phyloP scores from a whole-genome alignment of 1,284 basidiomycete genomes.

The Ceratobasidium sp. region DNA sequence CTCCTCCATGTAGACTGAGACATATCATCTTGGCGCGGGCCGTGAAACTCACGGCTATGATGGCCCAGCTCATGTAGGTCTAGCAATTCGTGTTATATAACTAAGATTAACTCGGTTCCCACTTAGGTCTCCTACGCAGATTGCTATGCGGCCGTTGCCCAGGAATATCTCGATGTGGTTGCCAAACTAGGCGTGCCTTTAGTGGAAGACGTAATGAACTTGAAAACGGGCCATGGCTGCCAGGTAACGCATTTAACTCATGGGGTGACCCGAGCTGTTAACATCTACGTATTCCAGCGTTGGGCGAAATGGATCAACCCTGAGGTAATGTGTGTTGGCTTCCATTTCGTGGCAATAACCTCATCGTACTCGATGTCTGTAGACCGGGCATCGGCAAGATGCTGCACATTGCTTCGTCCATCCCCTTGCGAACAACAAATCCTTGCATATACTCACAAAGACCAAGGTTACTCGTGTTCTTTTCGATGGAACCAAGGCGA shows the following conservation, averaged over 20 bases:
- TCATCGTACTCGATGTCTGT: background rate
- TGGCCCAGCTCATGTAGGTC: conserved; percentile 33
- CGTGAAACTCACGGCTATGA: conserved; percentile 33
- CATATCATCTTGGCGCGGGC: conserved; percentile 29
- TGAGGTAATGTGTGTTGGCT: conserved; percentile 5
- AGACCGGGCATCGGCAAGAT: conserved; percentile 42
- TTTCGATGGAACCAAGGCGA: conserved; percentile 43
- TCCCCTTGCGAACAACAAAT: conserved; percentile 37
- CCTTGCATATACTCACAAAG: conserved; percentile 25
- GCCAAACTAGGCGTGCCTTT: conserved; percentile 22
- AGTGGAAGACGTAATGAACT: conserved; percentile 22
- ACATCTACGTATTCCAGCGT: conserved; percentile 14
- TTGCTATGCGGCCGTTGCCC: background rate
- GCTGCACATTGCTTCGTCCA: conserved; percentile 34
- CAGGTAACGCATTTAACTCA: conserved; percentile 3
- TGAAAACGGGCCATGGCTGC: conserved; percentile 40
- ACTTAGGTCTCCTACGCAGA: conserved; percentile 38
- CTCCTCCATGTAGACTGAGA: conserved; percentile 13
- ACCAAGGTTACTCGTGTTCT: conserved; percentile 35
- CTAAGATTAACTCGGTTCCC: background rate
- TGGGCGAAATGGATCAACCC: conserved; percentile 44
- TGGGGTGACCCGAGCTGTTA: background rate
- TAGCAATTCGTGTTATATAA: too few species aligned
- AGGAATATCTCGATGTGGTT: conserved; percentile 29
- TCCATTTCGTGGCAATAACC: background rate